Evolutionary conservation across 495 filamentous ascomycete genomes (phyloP), one percentile per base, ranked within the genome.

Genomic region (Wilcoxina mikolae): DNA sequence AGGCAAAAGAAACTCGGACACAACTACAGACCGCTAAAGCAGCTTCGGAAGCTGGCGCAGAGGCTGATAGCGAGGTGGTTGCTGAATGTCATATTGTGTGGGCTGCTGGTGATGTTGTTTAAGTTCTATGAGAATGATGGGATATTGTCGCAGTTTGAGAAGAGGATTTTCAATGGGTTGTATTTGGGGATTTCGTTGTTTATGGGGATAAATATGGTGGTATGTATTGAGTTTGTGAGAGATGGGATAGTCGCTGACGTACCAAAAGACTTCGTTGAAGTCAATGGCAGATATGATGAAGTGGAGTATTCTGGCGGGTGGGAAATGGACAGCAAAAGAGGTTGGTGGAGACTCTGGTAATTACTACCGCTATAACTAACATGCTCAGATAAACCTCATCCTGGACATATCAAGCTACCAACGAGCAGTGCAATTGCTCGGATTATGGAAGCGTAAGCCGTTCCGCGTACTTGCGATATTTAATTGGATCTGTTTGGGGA

Each of bases 271-370:
- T 9, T 50, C 60, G 28, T 62, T 63, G 22, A 63, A 63, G 31
- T 52, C 59, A 45, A 59, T 63, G 56, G 60, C 60, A n/a, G 9
- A 53, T 18, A 56, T 63, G 60, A 63, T 63, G 27, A 58, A 52
- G 22, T 63, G 60, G 60, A 62, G 60, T 15, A 33, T 63, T 20
- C 17, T 63, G 27, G 59, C 60, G 39, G 27, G 23, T 11, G 52
- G 51, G 11, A 43, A 53, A 23, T 57, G 51, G 18, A 62, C 55
- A 10, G 25, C 61, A 10, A 35, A 56, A 58, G 60, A 63, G 52
- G 60, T 57, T 27, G 31, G 50, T 23, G n/a, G n/a, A 46, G 15
- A 15, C 31, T 15, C 15, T 15, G 31, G 15, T 35, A 7, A 7
- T 35, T n/a, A 35, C 7, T 35, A 35, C 15, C 31, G 7, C 31